These are phyloP conservation scores for Cryptomeria japonica DNA, from an alignment of 75 land plant genomes.

Conservation along the genomic window DNA sequence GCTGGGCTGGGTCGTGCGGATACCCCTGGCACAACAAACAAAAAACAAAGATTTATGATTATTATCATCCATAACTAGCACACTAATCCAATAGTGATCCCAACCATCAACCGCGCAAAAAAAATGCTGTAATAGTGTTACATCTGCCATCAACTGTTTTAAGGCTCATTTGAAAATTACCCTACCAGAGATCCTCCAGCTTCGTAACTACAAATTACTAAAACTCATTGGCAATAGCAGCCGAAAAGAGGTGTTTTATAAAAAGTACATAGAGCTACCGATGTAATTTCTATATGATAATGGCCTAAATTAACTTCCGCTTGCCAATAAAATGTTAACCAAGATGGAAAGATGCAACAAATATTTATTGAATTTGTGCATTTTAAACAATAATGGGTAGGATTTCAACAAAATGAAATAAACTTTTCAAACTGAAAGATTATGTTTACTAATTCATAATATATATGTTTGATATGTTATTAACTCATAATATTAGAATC, in stretches of 20 bases:
- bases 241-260: neutral
- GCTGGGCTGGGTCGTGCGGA: no score
- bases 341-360: neutral
- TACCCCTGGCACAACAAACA: no score
- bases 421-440: neutral
- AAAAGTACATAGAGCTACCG: neutral
- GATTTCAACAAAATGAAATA: no score
- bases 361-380: no score
- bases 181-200: neutral
- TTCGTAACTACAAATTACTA: neutral
- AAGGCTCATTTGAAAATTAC: neutral
- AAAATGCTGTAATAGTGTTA: neutral
- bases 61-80: neutral
- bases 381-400: no score
- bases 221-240: neutral
- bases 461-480: no score
- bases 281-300: neutral
- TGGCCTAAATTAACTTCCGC: neutral
- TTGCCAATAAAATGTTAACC: neutral
- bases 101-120: neutral
- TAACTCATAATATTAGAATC: neutral
- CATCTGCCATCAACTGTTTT: neutral
- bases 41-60: neutral
- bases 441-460: neutral
- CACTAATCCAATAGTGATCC: neutral